Evolutionary conservation across 768 basidiomycete genomes (phyloP).

Genomic region (Suillus bovinus): DNA sequence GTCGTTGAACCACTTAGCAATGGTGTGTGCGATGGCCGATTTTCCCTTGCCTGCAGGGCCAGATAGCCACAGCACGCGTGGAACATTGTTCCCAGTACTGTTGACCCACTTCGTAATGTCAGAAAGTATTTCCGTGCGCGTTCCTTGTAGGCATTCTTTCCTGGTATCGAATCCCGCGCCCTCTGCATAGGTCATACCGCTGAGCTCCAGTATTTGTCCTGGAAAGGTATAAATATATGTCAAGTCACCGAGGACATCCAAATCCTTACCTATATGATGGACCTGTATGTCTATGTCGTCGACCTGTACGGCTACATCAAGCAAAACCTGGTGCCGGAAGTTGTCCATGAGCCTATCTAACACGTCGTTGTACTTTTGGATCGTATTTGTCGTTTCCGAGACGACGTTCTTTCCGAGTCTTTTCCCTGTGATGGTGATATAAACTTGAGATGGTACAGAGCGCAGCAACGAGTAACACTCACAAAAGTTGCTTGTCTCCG

Average conservation of each 20-base stretch:
- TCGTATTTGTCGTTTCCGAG: background rate
- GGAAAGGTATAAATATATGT: background rate
- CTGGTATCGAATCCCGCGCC: conserved; percentile 10
- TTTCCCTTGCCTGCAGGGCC: conserved; percentile 16
- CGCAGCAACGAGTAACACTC: background rate
- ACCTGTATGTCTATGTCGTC: background rate
- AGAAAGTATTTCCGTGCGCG: background rate
- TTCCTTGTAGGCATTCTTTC: background rate
- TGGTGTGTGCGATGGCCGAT: conserved; percentile 16
- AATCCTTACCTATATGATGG: conserved; percentile 5
- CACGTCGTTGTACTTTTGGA: background rate
- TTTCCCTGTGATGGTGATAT: background rate
- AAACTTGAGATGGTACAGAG: background rate
- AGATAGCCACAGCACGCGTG: background rate
- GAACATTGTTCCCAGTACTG: background rate
- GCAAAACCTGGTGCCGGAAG: background rate
- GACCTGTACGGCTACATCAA: background rate
- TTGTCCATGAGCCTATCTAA: conserved; percentile 7
- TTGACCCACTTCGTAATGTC: conserved; percentile 2
- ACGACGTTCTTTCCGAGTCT: background rate
- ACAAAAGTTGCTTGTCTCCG: conserved; percentile 10
- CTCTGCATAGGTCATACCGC: background rate
- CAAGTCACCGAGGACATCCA: background rate
- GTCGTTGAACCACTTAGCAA: conserved; percentile 12
- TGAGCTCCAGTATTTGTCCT: background rate